Conservation (phyloP, 345 rosid species). For the Populus nigra region DNA sequence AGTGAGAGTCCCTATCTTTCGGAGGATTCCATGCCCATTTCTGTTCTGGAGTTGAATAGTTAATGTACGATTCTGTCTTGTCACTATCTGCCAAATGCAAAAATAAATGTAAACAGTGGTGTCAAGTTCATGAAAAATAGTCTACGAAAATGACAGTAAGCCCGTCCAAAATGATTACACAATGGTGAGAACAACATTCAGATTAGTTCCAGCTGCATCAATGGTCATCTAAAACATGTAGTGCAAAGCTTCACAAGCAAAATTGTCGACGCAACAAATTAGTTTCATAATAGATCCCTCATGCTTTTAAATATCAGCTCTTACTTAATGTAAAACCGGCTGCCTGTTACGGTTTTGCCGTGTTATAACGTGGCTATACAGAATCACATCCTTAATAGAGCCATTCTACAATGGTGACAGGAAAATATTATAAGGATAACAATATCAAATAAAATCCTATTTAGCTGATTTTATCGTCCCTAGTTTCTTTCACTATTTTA, state of each 20-base stretch:
- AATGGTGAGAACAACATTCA: not conserved
- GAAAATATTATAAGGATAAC: too few relatives aligned
- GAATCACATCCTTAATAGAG: too few relatives aligned
- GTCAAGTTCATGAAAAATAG: not conserved
- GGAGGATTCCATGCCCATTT: slow-evolving; percentile 32
- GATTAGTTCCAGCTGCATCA: not conserved
- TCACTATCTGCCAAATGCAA: slow-evolving; percentile 53
- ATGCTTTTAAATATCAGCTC: too few relatives aligned
- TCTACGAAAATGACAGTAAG: not conserved
- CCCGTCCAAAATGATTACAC: not conserved
- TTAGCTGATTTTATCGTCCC: too few relatives aligned
- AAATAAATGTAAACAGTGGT: not conserved
- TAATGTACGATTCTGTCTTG: slow-evolving; percentile 45
- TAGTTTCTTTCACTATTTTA: too few relatives aligned
- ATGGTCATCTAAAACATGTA: not conserved
- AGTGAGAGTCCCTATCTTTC: slow-evolving; percentile 56
- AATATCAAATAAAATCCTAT: too few relatives aligned
- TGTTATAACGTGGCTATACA: too few relatives aligned
- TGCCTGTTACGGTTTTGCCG: too few relatives aligned
- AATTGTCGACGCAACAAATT: not conserved
- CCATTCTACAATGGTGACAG: too few relatives aligned
- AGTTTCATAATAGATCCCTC: not conserved
- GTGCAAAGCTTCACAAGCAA: too few relatives aligned
- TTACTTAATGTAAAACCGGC: too few relatives aligned
- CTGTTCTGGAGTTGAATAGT: slow-evolving; percentile 49